phyloP scores from a whole-genome alignment of 2,329 filamentous ascomycete species.

The Alternaria postmessia region DNA sequence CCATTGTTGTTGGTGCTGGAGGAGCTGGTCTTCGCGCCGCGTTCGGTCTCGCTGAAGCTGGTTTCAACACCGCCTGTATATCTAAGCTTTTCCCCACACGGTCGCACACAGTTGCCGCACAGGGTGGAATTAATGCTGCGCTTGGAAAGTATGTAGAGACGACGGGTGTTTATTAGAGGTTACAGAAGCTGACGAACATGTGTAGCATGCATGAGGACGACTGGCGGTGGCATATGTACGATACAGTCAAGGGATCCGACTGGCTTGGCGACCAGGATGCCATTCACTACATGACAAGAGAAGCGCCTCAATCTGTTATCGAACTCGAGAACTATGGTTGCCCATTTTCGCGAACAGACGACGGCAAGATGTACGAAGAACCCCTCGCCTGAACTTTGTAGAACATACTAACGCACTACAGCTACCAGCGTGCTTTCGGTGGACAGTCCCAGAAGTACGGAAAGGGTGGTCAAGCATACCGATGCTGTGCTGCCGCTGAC shows the following conservation, averaged over 20 bases:
- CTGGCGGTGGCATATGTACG: slow-evolving; percentile 99
- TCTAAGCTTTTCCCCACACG: slow-evolving; percentile 85
- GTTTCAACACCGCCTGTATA: slow-evolving; percentile 90
- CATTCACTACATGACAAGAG: slow-evolving; percentile 98
- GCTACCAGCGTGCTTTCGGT: slow-evolving; percentile 97
- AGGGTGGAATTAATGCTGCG: slow-evolving; percentile 86
- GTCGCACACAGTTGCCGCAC: slow-evolving; percentile 80
- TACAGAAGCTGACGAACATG: slow-evolving; percentile 30
- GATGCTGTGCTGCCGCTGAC: slow-evolving; percentile 95
- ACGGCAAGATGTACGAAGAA: slow-evolving; percentile 80
- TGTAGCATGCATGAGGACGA: slow-evolving; percentile 90
- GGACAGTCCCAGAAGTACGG: slow-evolving; percentile 95
- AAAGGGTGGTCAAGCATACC: slow-evolving; percentile 97
- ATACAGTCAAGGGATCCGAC: slow-evolving; percentile 96
- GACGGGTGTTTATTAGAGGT: neutral
- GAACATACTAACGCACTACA: slow-evolving; percentile 45
- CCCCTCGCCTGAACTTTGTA: neutral
- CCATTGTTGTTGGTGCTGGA: slow-evolving; percentile 87
- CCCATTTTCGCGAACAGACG: slow-evolving; percentile 94
- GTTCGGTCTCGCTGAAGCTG: slow-evolving; percentile 85
- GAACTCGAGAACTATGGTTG: slow-evolving; percentile 98
- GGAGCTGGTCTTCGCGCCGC: slow-evolving; percentile 83
- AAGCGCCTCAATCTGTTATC: slow-evolving; percentile 89
- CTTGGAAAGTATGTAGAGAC: slow-evolving; percentile 70
- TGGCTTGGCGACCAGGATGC: slow-evolving; percentile 98